Evolutionary conservation across 2,329 filamentous ascomycete genomes (phyloP), one percentile per base, ranked within the genome.

Genomic region (Parascedosporium putredinis): DNA sequence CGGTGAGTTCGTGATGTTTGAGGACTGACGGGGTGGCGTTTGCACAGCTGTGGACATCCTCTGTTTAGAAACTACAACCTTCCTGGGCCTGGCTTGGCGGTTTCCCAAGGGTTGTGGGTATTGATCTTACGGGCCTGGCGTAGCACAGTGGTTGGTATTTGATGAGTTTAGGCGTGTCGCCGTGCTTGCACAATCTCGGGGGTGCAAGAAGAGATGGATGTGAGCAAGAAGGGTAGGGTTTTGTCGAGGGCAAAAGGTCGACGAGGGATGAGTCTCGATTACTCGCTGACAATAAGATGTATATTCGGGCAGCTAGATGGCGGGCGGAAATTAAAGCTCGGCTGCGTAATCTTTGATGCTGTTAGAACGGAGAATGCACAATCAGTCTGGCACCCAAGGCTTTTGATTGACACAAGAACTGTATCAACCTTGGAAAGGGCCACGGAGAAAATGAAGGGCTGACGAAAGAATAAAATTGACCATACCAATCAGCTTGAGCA

Each of bases 31-130:
- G 58, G 76, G 70, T 61, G 73, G 67, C 55, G 76, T 69, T 66
- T 84, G 81, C 62, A 84, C 68, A 58, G 76, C 76, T 71, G 80
- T 76, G 65, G 76, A 80, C 67, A 75, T 79, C 78, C 78, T 81
- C 66, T 25, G n/a, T 71, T 75, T 68, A 62, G 25, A 50, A 46
- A 46, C 25, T 42, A 42, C 20, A 10, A 20, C 38, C 10, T 22
- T 10, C 38, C 23, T 42, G 20, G 16, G 20, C 5, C 18, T 42
- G 27, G 12, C 27, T 12, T 12, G 27, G 12, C 12, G 7, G 27
- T 7, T 20, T 24, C 38, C n/a, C 38, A 20, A 22, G n/a, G n/a
- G 20, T 20, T 20, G 18, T 23, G 38, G 20, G 23, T 42, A 20
- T 10, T 23, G 23, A 23, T 42, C 38, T 42, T 16, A 42, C 20